Base-by-base conservation (phyloP, 2,329 filamentous ascomycete species). In the Capronia americana region DNA sequence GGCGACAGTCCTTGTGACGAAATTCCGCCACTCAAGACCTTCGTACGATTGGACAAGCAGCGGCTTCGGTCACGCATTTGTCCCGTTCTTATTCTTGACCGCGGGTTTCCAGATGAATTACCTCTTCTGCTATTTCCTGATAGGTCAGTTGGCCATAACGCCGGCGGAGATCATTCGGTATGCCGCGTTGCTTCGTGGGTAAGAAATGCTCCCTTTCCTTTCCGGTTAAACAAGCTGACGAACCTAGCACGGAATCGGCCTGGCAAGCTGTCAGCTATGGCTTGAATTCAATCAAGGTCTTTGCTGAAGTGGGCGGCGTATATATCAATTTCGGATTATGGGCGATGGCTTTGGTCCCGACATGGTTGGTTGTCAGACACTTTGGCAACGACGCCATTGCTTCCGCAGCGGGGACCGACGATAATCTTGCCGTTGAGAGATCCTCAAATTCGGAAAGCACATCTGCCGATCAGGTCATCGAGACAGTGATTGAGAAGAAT, bases 211-310 rank as follows among this genome's bases (percentile, higher is more conserved):
- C 20, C 20, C 7, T 34, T 4, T 46, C 46, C 8, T 3, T 14
- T 32, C 1, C 2, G 12, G 28, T 53, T 4, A 53, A 53, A 14
- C 41, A 38, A 38, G 46, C 57, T 61, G 46, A 61, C 30, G 20
- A 44, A 34, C 2, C 4, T 34, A 61, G 88, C 0, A 90, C 88
- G 0, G 90, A 92, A 76, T 91, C 88, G 1, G 90, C 88, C 0
- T 89, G 88, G 79, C 90, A 92, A 74, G 90, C 89, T 6, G 78
- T 92, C 17, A 90, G 88, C 72, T 92, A 92, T 66, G 90, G 90
- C 0, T 76, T 92, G 0, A 86, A 84, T 8, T 88, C 87, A 2
- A 70, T 91, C 10, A 78, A 80, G 0, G 75, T 90, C 5, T 88
- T 92, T 75, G 88, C 85, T 1, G 79, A 88, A 57, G 83, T 90